phyloP scores from a whole-genome alignment of 176 grass and related monocot genomes.

The Oryza punctata region DNA sequence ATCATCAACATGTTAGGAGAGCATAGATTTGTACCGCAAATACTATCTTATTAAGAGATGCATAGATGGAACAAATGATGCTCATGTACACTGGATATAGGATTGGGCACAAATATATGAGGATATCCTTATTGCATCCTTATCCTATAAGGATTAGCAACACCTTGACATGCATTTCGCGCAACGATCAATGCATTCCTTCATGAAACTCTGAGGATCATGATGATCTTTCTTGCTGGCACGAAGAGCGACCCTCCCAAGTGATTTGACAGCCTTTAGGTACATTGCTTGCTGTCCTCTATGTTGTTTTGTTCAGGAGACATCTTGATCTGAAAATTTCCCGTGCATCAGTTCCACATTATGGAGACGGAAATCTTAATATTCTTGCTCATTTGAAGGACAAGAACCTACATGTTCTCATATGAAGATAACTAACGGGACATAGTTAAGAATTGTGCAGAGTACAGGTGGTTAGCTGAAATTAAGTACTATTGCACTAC shows the following conservation, averaged over 20 bases:
- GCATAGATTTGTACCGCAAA: no score
- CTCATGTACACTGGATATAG: neutral
- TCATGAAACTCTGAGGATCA: neutral
- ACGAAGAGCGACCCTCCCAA: neutral
- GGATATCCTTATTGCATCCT: neutral
- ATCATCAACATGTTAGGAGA: neutral
- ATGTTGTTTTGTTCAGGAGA: neutral
- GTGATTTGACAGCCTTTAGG: neutral
- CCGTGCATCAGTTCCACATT: neutral
- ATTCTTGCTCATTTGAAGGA: neutral
- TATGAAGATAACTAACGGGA: neutral
- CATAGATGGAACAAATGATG: neutral
- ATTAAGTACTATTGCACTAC: neutral
- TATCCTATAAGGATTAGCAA: neutral
- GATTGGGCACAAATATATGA: neutral
- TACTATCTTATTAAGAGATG: neutral
- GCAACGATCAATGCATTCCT: neutral
- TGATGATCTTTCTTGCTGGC: neutral
- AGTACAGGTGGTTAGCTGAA: neutral
- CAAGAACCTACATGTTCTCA: neutral
- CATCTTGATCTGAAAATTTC: slow-evolving; percentile 5
- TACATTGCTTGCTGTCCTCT: neutral
- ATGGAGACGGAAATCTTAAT: neutral
- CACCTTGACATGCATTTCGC: neutral
- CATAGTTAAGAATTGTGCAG: neutral